A percentile compares a stretch with the other conserved stretches of the same genome.
These are phyloP conservation scores for Plenodomus biglobosus DNA, from an alignment of 2,329 filamentous ascomycete genomes.

Conservation along the genomic window DNA sequence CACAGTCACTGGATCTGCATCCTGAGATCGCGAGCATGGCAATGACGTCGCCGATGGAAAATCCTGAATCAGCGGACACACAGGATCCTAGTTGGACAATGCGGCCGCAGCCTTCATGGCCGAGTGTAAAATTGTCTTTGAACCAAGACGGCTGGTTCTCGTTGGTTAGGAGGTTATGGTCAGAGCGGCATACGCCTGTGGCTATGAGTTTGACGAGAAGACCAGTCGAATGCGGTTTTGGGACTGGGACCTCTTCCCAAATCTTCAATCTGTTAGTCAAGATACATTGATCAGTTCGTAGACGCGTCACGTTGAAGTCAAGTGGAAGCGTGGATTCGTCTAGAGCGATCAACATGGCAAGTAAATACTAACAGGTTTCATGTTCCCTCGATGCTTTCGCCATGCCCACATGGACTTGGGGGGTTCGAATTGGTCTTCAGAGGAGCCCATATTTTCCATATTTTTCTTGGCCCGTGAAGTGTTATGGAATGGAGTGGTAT, in stretches of 20 bases:
- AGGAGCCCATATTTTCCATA: background rate
- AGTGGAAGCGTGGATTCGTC: background rate
- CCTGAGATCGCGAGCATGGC: conserved; percentile 21
- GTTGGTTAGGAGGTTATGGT: conserved; percentile 25
- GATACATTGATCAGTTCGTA: background rate
- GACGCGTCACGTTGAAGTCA: no score
- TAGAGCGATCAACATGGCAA: background rate
- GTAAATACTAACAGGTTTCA: conserved; percentile 16
- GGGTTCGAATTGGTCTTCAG: background rate
- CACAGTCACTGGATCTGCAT: conserved; percentile 14
- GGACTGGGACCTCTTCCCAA: conserved; percentile 19
- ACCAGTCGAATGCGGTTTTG: conserved; percentile 12
- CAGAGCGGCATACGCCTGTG: conserved; percentile 24
- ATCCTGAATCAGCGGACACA: conserved; percentile 8
- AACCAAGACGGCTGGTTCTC: conserved; percentile 24
- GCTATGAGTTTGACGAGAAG: conserved; percentile 20
- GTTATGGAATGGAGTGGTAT: background rate
- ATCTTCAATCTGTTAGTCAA: background rate
- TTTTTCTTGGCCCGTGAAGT: background rate
- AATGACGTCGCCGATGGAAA: conserved; percentile 16
- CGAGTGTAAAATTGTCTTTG: conserved; percentile 19
- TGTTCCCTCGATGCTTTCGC: conserved; percentile 24
- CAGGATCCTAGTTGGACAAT: conserved; percentile 13
- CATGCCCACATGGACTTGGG: conserved; percentile 23
- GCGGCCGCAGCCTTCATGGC: conserved; percentile 22